Evolutionary conservation across 495 filamentous ascomycete genomes (phyloP).

Genomic region (Cetradonia linearis): DNA sequence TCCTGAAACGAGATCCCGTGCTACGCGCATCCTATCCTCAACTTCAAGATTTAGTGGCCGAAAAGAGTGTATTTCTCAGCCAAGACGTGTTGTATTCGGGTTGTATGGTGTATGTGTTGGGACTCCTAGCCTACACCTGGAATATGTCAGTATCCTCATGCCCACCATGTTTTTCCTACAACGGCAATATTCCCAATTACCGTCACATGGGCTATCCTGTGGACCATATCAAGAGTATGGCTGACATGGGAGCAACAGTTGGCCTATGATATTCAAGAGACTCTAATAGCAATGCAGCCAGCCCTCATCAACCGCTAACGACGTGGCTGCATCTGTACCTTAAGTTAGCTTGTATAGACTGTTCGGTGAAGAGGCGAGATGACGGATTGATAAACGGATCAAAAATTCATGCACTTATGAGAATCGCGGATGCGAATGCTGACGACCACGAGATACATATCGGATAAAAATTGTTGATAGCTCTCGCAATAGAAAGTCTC

Average conservation of each 20-base stretch:
- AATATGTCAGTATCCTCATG: slow-evolving; percentile 1
- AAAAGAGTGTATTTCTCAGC: background rate
- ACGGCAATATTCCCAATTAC: background rate
- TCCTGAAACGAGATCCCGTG: slow-evolving; percentile 9
- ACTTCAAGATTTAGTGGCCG: background rate
- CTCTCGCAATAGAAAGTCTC: too few relatives aligned
- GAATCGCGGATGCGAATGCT: too few relatives aligned
- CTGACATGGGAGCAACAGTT: background rate
- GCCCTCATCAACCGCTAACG: background rate
- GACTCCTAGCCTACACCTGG: background rate
- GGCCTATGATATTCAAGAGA: background rate
- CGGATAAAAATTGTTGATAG: too few relatives aligned
- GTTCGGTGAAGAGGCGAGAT: background rate
- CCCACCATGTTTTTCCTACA: background rate
- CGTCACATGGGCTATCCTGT: background rate
- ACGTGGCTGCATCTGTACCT: background rate
- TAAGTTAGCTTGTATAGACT: background rate
- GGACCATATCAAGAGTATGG: background rate
- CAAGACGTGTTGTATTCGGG: slow-evolving; percentile 6
- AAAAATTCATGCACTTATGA: background rate
- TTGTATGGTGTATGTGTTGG: slow-evolving; percentile 3
- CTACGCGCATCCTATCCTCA: slow-evolving; percentile 5
- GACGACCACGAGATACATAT: too few relatives aligned
- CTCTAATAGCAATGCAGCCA: background rate
- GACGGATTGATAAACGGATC: background rate